Percentiles rank a stretch among this genome's conserved stretches.
Conservation (phyloP, 495 filamentous ascomycete species). For the Hyaloscypha variabilis region DNA sequence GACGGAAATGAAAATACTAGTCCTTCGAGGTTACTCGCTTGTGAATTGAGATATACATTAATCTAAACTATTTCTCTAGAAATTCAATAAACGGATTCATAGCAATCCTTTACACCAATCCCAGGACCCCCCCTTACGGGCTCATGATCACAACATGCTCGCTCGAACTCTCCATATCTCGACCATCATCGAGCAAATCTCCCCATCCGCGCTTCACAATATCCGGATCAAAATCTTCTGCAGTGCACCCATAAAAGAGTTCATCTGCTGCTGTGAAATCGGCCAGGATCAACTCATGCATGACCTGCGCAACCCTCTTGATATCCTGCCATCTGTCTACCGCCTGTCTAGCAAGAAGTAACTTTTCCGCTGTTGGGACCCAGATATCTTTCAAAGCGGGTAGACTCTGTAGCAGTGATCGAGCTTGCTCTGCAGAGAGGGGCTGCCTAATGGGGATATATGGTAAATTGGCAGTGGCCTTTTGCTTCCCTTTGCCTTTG, state of each 20-base stretch:
- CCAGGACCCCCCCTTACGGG: too few relatives aligned
- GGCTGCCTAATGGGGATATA: not conserved
- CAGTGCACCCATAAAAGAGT: constrained; percentile 11
- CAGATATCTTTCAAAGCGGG: constrained; percentile 51
- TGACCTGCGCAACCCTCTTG: constrained; percentile 50
- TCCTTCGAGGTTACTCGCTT: too few relatives aligned
- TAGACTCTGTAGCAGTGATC: constrained; percentile 43
- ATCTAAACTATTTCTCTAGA: too few relatives aligned
- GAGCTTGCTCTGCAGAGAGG: constrained; percentile 42
- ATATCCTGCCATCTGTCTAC: constrained; percentile 52
- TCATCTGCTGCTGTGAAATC: constrained; percentile 49
- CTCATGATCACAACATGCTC: too few relatives aligned
- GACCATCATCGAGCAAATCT: not conserved
- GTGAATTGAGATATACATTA: too few relatives aligned
- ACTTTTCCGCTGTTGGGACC: constrained; percentile 50
- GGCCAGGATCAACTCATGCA: constrained; percentile 51
- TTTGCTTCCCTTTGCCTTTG: constrained; percentile 19
- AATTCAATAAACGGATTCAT: too few relatives aligned
- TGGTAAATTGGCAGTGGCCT: not conserved
- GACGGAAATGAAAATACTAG: too few relatives aligned
- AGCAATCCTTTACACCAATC: too few relatives aligned
- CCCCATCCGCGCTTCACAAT: not conserved
- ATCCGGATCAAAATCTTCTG: not conserved
- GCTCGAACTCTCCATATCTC: too few relatives aligned
- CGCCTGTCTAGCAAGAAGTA: constrained; percentile 51